Conservation (phyloP, 2,329 filamentous ascomycete genomes). For the Aspergillus candidus region DNA sequence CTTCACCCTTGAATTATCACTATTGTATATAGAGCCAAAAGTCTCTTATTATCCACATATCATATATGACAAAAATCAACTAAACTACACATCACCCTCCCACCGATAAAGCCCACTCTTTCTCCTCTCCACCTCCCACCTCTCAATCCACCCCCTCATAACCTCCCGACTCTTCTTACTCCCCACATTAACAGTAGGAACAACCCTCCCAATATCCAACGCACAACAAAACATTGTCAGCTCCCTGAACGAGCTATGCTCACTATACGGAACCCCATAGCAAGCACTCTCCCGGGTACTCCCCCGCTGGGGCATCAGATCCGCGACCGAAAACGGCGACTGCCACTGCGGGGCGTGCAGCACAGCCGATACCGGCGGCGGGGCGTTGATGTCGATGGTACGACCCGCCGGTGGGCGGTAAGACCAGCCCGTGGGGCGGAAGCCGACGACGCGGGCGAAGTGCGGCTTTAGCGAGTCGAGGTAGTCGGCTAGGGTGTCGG, state of each 20-base stretch:
- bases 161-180: conserved; percentile 56
- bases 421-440: conserved; percentile 90
- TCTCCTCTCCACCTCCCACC: conserved; percentile 57
- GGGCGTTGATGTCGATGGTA: conserved; percentile 47
- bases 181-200: conserved; percentile 89
- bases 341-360: conserved; percentile 68
- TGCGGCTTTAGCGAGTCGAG: conserved; percentile 70
- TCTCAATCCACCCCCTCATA: conserved; percentile 62
- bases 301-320: conserved; percentile 76
- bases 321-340: conserved; percentile 61
- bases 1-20: too few species aligned
- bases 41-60: too few species aligned
- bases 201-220: conserved; percentile 77
- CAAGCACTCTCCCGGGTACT: conserved; percentile 77
- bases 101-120: conserved; percentile 55
- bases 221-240: conserved; percentile 88
- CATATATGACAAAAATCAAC: neutral
- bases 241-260: conserved; percentile 93
- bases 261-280: conserved; percentile 91
- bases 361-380: conserved; percentile 57
- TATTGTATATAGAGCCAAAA: too few species aligned
- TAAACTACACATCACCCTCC: conserved; percentile 29
- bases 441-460: conserved; percentile 82
- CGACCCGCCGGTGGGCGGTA: conserved; percentile 67
- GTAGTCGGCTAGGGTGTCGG: conserved; percentile 86